Percentiles rank a stretch among this genome's conserved stretches.
Conservation (phyloP, 176 grass and related monocot genomes). For the Hordeum vulgare region MorexV3_pseudomolecules_assembly NC_058519.1:639069617-639070116, state of each 20-base stretch:
- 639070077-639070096: constrained; percentile 13
- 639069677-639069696: neutral
- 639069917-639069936: neutral
- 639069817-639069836: constrained; percentile 38
- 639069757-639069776: no score
- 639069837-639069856: constrained; percentile 33
- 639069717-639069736: constrained; percentile 34
- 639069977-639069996: neutral
- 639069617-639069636: neutral
- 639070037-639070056: constrained; percentile 39
- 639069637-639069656: neutral
- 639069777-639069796: neutral
- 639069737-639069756: constrained; percentile 16
- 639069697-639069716: neutral
- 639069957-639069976: constrained; percentile 7
- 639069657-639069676: neutral
- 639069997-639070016: neutral
- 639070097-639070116: constrained; percentile 14
- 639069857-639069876: neutral
- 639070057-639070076: constrained; percentile 8
- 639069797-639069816: neutral
- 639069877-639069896: constrained; percentile 24
- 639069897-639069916: constrained; percentile 50
- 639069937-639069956: neutral
- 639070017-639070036: constrained; percentile 26